Conservation (phyloP, 1,139 yeast species). For the Nakaseomyces nivariensis region DNA sequence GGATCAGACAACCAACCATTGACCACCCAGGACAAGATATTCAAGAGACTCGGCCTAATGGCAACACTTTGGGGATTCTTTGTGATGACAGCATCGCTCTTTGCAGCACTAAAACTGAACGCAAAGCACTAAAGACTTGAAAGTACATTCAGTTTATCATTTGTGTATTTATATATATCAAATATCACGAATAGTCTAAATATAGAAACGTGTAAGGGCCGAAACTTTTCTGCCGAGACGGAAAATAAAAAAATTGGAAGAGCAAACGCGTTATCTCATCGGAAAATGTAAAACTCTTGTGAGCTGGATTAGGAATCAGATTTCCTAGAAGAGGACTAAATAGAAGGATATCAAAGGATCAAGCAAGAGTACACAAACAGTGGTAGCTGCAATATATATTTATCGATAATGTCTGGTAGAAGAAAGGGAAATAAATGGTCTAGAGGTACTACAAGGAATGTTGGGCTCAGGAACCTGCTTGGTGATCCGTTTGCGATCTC, state of each 20-base stretch:
- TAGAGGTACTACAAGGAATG: neutral
- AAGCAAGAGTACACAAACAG: too few species aligned
- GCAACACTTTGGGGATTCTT: conserved; percentile 4
- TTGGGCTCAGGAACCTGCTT: conserved; percentile 39
- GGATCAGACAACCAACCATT: conserved; percentile 1
- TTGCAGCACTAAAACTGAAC: conserved; percentile 5
- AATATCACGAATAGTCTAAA: neutral
- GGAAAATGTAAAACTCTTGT: too few species aligned
- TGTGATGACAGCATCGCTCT: conserved; percentile 5
- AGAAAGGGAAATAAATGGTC: neutral
- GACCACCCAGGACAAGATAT: neutral
- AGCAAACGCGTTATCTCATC: neutral
- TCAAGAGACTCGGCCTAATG: neutral
- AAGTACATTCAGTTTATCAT: neutral
- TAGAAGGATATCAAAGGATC: too few species aligned
- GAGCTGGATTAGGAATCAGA: too few species aligned
- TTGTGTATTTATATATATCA: neutral
- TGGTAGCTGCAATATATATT: too few species aligned
- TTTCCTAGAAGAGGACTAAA: too few species aligned
- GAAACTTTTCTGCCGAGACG: too few species aligned
- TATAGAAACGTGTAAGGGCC: too few species aligned
- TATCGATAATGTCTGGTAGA: neutral
- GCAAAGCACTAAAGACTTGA: neutral
- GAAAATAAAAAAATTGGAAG: too few species aligned
- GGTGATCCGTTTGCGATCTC: conserved; percentile 67